phyloP scores from a whole-genome alignment of 192 early-diverging fungal species.

The Gamsiella multidivaricata region DNA sequence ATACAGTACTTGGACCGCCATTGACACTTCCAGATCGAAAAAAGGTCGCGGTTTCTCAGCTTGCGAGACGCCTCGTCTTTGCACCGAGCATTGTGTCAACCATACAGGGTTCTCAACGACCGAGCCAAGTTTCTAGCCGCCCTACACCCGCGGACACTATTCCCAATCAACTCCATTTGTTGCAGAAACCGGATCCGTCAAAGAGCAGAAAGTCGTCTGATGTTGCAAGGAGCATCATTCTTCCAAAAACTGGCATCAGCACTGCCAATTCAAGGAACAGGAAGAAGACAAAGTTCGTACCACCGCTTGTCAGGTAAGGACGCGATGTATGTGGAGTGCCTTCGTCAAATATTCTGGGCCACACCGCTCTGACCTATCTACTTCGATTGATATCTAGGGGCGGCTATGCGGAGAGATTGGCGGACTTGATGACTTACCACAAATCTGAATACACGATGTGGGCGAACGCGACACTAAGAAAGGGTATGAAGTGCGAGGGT shows the following conservation, averaged over 20 bases:
- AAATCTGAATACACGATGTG: slow-evolving; percentile 41
- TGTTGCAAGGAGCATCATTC: slow-evolving; percentile 15
- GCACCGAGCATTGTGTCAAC: no score
- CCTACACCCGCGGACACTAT: background rate
- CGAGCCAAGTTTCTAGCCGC: background rate
- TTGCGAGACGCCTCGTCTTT: background rate
- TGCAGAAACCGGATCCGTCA: background rate
- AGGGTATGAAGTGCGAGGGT: slow-evolving; percentile 13
- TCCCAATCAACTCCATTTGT: background rate
- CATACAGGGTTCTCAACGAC: background rate
- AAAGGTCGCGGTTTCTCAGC: slow-evolving; percentile 1
- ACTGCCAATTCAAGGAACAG: background rate
- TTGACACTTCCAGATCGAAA: slow-evolving; percentile 3
- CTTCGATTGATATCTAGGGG: slow-evolving; percentile 17
- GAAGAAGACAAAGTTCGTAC: slow-evolving; percentile 21
- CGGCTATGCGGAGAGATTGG: slow-evolving; percentile 34
- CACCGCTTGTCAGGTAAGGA: slow-evolving; percentile 35
- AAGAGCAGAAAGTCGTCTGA: slow-evolving; percentile 20
- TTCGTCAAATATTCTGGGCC: no score
- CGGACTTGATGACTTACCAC: slow-evolving; percentile 24
- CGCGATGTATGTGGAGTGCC: no score
- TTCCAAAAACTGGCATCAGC: background rate
- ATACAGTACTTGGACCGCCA: no score
- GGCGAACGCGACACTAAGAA: slow-evolving; percentile 21
- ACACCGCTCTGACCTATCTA: no score